phyloP scores from a whole-genome alignment of 2,329 filamentous ascomycete species.

The Trichoderma pleuroti region DNA sequence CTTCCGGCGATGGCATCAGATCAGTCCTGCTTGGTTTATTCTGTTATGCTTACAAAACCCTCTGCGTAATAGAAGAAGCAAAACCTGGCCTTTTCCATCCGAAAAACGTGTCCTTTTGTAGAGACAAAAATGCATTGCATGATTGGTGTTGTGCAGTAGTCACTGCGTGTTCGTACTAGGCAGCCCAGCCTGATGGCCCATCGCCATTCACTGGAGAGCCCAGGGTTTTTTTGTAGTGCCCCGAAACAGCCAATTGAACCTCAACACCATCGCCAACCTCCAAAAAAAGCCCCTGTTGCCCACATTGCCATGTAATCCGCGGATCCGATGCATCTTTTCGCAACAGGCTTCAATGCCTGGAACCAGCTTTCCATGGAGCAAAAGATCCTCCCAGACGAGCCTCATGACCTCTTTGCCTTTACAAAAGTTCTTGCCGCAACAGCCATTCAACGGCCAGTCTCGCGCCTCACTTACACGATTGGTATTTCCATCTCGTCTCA shows the following conservation, averaged over 20 bases:
- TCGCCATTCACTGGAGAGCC: background rate
- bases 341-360: slow-evolving; percentile 58
- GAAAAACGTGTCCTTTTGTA: background rate
- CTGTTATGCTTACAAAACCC: too few relatives aligned
- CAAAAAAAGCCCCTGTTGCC: background rate
- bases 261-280: background rate
- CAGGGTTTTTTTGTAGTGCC: background rate
- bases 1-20: background rate
- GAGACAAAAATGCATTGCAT: background rate
- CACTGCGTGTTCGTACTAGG: background rate
- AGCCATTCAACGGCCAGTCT: slow-evolving; percentile 34
- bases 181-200: background rate
- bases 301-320: background rate
- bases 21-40: background rate
- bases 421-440: slow-evolving; percentile 38
- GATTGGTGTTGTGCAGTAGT: background rate
- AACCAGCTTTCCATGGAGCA: slow-evolving; percentile 45
- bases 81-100: background rate
- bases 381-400: slow-evolving; percentile 29
- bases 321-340: slow-evolving; percentile 48
- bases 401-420: slow-evolving; percentile 46
- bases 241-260: background rate
- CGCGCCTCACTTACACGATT: slow-evolving; percentile 44
- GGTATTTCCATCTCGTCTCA: slow-evolving; percentile 33
- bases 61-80: background rate